Evolutionary conservation across 192 early-diverging fungal species (phyloP).

Genomic region (Backusella luteola): DNA sequence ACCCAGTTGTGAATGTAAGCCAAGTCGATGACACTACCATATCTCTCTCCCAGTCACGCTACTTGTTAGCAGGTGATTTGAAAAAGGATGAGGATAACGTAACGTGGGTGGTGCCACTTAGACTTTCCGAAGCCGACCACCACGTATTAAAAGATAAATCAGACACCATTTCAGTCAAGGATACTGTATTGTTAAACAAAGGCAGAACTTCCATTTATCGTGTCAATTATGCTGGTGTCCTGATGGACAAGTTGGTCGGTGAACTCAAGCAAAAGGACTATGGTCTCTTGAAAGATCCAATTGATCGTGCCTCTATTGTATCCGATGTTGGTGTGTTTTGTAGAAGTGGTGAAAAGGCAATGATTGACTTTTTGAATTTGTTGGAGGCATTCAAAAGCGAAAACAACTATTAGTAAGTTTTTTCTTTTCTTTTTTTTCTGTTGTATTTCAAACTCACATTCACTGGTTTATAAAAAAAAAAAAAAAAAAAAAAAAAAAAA

Average conservation of each 20-base stretch:
- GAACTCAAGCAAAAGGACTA: constrained; percentile 41
- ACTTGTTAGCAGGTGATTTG: constrained; percentile 71
- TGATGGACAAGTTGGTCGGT: constrained; percentile 46
- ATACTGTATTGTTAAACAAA: constrained; percentile 69
- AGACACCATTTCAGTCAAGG: constrained; percentile 43
- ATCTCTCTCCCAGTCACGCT: constrained; percentile 76
- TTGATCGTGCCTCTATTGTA: constrained; percentile 80
- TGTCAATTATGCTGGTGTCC: constrained; percentile 62
- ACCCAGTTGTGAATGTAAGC: constrained; percentile 77
- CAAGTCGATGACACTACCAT: constrained; percentile 41
- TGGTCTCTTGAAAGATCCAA: constrained; percentile 51
- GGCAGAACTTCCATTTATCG: constrained; percentile 82
- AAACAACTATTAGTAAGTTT: constrained; percentile 64
- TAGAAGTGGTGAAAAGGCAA: constrained; percentile 71
- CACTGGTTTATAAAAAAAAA: neutral
- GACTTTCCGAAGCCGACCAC: constrained; percentile 36
- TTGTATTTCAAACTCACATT: neutral
- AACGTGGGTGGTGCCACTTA: constrained; percentile 85
- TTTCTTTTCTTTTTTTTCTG: neutral
- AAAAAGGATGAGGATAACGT: constrained; percentile 54
- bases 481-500: too few relatives aligned
- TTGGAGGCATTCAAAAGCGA: constrained; percentile 70
- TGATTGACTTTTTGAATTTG: constrained; percentile 69
- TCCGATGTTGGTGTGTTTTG: constrained; percentile 78
- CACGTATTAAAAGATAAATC: constrained; percentile 27